These are phyloP conservation scores for Podospora didyma DNA, from an alignment of 495 filamentous ascomycete genomes.

Conservation along the genomic window DNA sequence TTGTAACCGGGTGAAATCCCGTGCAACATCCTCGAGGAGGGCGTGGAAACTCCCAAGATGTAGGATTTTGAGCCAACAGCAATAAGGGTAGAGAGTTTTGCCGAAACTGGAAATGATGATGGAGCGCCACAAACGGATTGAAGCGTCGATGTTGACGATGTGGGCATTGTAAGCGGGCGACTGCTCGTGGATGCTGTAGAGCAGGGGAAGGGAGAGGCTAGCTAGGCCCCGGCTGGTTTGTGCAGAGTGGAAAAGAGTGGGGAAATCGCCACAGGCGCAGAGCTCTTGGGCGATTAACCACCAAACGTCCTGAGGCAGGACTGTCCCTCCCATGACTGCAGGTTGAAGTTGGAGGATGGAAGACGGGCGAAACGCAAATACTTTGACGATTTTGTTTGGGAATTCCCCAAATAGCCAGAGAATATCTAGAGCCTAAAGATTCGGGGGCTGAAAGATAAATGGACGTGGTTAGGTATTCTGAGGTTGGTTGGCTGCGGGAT, in stretches of 20 bases:
- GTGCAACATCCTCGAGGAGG: slow-evolving; percentile 52
- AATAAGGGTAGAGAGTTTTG: slow-evolving; percentile 64
- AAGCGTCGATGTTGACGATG: slow-evolving; percentile 32
- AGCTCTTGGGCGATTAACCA: slow-evolving; percentile 56
- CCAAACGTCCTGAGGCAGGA: slow-evolving; percentile 57
- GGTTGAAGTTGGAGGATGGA: too few relatives aligned
- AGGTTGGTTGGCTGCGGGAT: too few relatives aligned
- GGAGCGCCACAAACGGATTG: slow-evolving; percentile 64
- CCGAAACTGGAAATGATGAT: slow-evolving; percentile 63
- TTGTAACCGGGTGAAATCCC: slow-evolving; percentile 28
- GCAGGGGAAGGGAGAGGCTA: slow-evolving; percentile 51
- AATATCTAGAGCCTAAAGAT: too few relatives aligned
- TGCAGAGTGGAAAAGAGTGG: slow-evolving; percentile 54
- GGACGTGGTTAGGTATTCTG: too few relatives aligned
- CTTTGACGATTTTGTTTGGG: too few relatives aligned
- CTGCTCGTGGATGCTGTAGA: slow-evolving; percentile 52
- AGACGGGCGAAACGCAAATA: too few relatives aligned
- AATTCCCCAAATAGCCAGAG: too few relatives aligned
- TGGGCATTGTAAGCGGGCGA: slow-evolving; percentile 18
- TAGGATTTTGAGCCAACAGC: slow-evolving; percentile 59
- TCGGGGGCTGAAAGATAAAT: too few relatives aligned
- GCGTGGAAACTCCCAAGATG: slow-evolving; percentile 57
- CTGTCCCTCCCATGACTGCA: too few relatives aligned
- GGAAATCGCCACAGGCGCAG: slow-evolving; percentile 48
- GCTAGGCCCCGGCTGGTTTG: slow-evolving; percentile 48